Percentiles rank a stretch among this genome's conserved stretches.
Evolutionary conservation across 2,329 filamentous ascomycete species (phyloP).

Genomic region (Dactylonectria estremocensis): DNA sequence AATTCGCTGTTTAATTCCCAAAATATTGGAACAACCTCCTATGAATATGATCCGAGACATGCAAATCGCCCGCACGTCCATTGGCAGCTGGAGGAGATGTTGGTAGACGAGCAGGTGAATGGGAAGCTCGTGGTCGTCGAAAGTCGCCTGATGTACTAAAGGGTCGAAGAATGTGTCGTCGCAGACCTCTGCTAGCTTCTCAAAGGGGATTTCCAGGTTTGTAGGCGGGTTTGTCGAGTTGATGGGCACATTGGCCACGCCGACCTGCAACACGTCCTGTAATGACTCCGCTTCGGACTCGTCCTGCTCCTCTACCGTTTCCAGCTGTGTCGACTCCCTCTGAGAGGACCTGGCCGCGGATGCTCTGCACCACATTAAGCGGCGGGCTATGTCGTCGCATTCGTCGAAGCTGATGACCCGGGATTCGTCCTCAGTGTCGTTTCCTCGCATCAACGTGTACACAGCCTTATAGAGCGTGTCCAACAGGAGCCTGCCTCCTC

Average conservation of each 20-base stretch:
- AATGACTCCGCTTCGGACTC: slow-evolving; percentile 60
- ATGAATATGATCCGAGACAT: slow-evolving; percentile 92
- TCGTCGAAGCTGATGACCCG: slow-evolving; percentile 78
- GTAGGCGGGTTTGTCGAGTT: slow-evolving; percentile 64
- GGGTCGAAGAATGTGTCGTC: slow-evolving; percentile 82
- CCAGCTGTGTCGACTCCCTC: slow-evolving; percentile 56
- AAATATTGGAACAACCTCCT: slow-evolving; percentile 83
- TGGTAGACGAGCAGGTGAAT: slow-evolving; percentile 84
- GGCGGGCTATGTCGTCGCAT: slow-evolving; percentile 83
- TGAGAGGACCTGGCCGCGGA: slow-evolving; percentile 52
- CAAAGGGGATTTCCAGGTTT: slow-evolving; percentile 77
- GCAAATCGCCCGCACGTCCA: slow-evolving; percentile 87
- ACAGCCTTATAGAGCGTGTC: slow-evolving; percentile 78
- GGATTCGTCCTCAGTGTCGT: slow-evolving; percentile 52
- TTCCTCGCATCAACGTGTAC: slow-evolving; percentile 50
- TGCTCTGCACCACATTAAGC: slow-evolving; percentile 81
- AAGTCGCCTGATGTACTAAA: slow-evolving; percentile 65
- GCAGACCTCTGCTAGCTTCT: slow-evolving; percentile 79
- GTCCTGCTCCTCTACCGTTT: slow-evolving; percentile 72
- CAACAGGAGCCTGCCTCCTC: slow-evolving; percentile 81
- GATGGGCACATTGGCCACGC: slow-evolving; percentile 61
- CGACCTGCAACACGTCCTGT: slow-evolving; percentile 39
- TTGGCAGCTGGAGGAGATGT: slow-evolving; percentile 80
- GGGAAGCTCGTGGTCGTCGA: slow-evolving; percentile 91
- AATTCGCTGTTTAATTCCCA: slow-evolving; percentile 84